Evolutionary conservation across 2,329 filamentous ascomycete genomes (phyloP), one percentile per base, ranked within the genome.

Genomic region (Fusarium proliferatum): DNA sequence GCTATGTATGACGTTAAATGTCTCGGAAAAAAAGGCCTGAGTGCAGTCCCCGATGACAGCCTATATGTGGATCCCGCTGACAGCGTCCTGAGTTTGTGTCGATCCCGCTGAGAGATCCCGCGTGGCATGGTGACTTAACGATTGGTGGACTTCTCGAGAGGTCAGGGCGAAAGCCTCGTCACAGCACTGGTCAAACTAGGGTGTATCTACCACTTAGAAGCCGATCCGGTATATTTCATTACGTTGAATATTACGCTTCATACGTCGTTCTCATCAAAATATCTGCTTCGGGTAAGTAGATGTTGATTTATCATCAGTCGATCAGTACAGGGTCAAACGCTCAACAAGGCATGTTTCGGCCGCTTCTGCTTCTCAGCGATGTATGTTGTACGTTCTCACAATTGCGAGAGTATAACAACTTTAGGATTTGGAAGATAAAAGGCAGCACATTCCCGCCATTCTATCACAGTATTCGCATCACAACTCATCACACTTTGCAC

Each of bases 221-320:
- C 6, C 13, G 13, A 12, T 16, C 6, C 3, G 9, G 0, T 3
- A 9, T 3, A n/a, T 16, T 16, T 16, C 9, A 30, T 48, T n/a
- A 48, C 45, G 45, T 48, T 30, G 2, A 30, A 10, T 30, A 2
- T 48, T 16, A n/a, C 45, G 30, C 0, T 30, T 16, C 13, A 16
- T 30, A 16, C 6, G 3, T 2, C 5, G 21, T 30, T n/a, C 2
- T 11, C 4, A 10, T 48, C 9, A 16, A n/a, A 2, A 9, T 2
- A 11, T 16, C 1, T 16, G 6, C 19, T 30, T 48, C 0, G 13
- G 19, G 46, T 17, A 49, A 21, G 19, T 30, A 17, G 0, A n/a
- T 30, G 28, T 11, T 30, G 13, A 30, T 48, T 30, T 15, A 30
- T 30, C 45, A 48, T 16, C 19, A 30, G 19, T 30, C 13, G 26